phyloP scores from a whole-genome alignment of 768 basidiomycete genomes.

The Leucosporidium scottii region DNA sequence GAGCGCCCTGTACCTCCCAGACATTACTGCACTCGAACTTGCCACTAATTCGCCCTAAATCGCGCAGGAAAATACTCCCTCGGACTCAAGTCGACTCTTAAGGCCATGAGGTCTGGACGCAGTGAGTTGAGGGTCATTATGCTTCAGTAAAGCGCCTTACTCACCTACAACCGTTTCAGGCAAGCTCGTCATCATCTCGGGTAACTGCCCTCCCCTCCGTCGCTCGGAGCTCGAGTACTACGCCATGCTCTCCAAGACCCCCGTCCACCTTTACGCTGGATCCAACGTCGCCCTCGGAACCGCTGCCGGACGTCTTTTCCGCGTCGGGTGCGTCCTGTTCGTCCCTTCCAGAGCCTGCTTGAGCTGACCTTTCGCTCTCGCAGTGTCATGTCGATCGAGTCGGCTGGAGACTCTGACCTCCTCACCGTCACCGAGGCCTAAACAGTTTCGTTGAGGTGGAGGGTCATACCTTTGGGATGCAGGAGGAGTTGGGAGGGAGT shows the following conservation, averaged over 20 bases:
- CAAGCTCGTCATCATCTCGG: constrained; percentile 96
- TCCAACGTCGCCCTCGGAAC: constrained; percentile 98
- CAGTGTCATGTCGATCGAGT: constrained; percentile 94
- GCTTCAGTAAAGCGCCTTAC: background rate
- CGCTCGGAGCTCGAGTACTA: constrained; percentile 99
- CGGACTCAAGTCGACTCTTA: constrained; percentile 96
- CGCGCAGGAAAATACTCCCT: constrained; percentile 75
- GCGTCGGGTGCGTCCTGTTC: constrained; percentile 61
- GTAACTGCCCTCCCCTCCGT: constrained; percentile 97
- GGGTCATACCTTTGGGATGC: background rate
- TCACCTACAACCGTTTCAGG: constrained; percentile 50
- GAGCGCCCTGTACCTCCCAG: no score
- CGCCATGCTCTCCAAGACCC: constrained; percentile 83
- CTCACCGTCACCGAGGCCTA: constrained; percentile 53
- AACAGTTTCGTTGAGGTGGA: background rate
- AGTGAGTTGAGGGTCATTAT: constrained; percentile 53
- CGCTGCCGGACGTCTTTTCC: constrained; percentile 98
- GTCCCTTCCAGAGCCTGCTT: constrained; percentile 34
- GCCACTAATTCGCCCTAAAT: no score
- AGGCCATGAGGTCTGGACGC: constrained; percentile 97
- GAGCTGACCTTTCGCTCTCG: constrained; percentile 8
- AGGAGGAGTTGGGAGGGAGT: background rate
- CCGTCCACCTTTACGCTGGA: constrained; percentile 95
- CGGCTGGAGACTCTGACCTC: constrained; percentile 94
- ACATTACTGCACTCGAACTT: no score